Base-by-base conservation (phyloP, 1,284 basidiomycete species). In the Boletellus deceptivus region DNA sequence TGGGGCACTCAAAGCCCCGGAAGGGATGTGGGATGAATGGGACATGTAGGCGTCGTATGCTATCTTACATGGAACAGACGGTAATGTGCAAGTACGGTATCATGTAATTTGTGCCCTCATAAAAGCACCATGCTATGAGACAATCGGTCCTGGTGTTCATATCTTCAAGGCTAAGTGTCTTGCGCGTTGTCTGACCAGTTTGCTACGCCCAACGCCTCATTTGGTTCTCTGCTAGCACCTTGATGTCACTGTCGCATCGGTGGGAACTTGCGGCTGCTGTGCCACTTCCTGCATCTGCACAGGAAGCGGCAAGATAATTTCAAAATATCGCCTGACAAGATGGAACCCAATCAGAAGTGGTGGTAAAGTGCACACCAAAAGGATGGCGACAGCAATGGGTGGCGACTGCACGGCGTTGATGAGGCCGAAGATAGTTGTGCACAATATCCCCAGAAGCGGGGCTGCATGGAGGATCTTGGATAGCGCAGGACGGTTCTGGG, bases 21-120 rank as follows among this genome's bases (percentile, higher is more conserved):
- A 69, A 16, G 63, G 61, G 33, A 56, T 82, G 43, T 89, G 86
- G 86, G 83, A 83, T 42, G 84, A 86, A 58, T 88, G 85, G 82
- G 84, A 87, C 61, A 82, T 85, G 79, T 80, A 53, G 59, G 40
- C 25, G 42, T 17, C 31, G 27, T 13, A 27, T 17, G 42, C 7
- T 47, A 47, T 48, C 37, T 48, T 54, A 18, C 4, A 22, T 14
- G 34, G 27, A 11, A 39, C 13, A n/a, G 41, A 46, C 22, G 20
- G 16, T 20, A 24, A 24, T 36, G 24, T 17, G 35, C 6, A 16
- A 34, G 36, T 39, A 51, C 31, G 36, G 33, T 37, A 53, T 35
- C 36, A 24, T n/a, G 40, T 65, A 65, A 55, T 48, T 55, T 56
- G 55, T 49, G 54, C 40, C 24, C 46, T 22, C 13, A 14, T 14